Evolutionary conservation across 768 basidiomycete species (phyloP).

Genomic region (Ramaria sp.): DNA sequence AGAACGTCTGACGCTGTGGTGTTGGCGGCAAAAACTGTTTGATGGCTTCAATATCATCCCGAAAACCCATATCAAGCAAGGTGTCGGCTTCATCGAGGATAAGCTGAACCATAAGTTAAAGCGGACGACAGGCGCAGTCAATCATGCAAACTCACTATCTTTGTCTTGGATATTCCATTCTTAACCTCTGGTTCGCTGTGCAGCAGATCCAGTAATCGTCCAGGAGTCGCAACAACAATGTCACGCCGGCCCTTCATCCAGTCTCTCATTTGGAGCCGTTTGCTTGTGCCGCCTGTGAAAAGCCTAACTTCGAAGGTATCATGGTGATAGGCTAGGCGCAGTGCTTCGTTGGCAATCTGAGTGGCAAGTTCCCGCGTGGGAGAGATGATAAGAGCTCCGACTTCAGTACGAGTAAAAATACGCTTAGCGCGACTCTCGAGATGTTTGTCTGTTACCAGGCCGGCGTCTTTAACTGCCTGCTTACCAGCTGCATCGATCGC

Average conservation of each 20-base stretch:
- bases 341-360: slow-evolving; percentile 80
- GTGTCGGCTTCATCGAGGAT: slow-evolving; percentile 92
- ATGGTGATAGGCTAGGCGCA: slow-evolving; percentile 51
- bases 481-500: slow-evolving; percentile 37
- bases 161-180: slow-evolving; percentile 40
- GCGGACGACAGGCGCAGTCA: neutral
- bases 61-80: slow-evolving; percentile 87
- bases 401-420: slow-evolving; percentile 33
- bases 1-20: slow-evolving; percentile 75
- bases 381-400: slow-evolving; percentile 73
- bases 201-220: slow-evolving; percentile 68
- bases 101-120: slow-evolving; percentile 37
- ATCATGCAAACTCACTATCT: slow-evolving; percentile 37
- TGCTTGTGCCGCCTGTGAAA: slow-evolving; percentile 69
- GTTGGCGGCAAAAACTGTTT: slow-evolving; percentile 45
- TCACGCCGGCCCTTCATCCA: slow-evolving; percentile 60
- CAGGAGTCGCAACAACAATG: slow-evolving; percentile 86
- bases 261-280: slow-evolving; percentile 51
- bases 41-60: slow-evolving; percentile 74
- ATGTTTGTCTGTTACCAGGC: slow-evolving; percentile 22
- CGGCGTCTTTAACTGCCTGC: slow-evolving; percentile 33
- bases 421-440: slow-evolving; percentile 23
- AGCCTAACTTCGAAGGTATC: slow-evolving; percentile 57
- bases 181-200: slow-evolving; percentile 45
- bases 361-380: slow-evolving; percentile 87